Evolutionary conservation across 176 grass and related monocot species (phyloP).

Genomic region (Lolium perenne): DNA sequence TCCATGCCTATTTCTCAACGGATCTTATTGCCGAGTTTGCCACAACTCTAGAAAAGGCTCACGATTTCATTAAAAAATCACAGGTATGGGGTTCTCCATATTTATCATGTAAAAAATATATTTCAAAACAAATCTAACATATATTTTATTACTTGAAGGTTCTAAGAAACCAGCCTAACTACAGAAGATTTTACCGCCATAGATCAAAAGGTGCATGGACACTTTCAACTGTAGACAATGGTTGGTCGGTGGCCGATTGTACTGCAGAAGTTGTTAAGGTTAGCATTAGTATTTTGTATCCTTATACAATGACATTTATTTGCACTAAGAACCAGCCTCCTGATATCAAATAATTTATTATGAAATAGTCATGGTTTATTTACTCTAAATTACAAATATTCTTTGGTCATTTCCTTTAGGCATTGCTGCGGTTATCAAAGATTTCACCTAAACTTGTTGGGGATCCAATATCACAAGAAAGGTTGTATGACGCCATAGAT

Average conservation of each 20-base stretch:
- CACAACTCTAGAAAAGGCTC: conserved; percentile 42
- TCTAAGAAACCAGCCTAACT: conserved; percentile 1
- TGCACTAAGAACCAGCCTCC: too few relatives aligned
- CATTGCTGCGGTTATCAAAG: background rate
- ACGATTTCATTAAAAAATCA: conserved; percentile 46
- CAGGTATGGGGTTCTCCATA: conserved; percentile 24
- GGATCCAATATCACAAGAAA: background rate
- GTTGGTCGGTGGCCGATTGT: background rate
- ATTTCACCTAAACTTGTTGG: background rate
- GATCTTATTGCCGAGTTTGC: conserved; percentile 48
- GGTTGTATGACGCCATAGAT: background rate
- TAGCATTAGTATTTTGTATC: background rate
- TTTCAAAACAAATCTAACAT: background rate
- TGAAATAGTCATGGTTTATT: too few relatives aligned
- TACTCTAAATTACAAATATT: background rate
- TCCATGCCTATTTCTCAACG: conserved; percentile 60
- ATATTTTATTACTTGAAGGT: background rate
- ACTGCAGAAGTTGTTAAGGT: conserved; percentile 43
- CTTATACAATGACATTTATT: background rate
- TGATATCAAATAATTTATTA: too few relatives aligned
- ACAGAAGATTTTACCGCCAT: conserved; percentile 33
- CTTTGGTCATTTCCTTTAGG: background rate
- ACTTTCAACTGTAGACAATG: conserved; percentile 40
- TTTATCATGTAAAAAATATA: background rate
- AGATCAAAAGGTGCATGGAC: conserved; percentile 49